A percentile compares a stretch with the other conserved stretches of the same genome.
These are phyloP conservation scores for Drosera capensis DNA, from an alignment of 148 eudicot species.

Conservation along the genomic window DNA sequence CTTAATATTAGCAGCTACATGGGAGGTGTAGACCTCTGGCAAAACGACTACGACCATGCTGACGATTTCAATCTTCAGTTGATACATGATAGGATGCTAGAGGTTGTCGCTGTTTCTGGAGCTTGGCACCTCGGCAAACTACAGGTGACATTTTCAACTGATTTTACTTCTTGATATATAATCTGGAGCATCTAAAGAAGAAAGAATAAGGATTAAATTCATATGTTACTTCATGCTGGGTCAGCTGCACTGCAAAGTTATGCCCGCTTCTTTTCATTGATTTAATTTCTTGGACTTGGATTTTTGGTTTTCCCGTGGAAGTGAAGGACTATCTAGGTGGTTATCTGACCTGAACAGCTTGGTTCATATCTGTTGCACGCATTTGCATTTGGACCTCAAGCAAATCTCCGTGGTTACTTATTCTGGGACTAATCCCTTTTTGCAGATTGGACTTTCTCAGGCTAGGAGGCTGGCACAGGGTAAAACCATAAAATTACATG, in stretches of 20 bases:
- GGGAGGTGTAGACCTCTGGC: constrained; percentile 96
- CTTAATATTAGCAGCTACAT: constrained; percentile 77
- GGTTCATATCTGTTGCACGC: too few relatives aligned
- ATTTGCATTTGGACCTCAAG: neutral
- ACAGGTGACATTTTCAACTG: constrained; percentile 30
- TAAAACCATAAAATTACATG: constrained; percentile 35
- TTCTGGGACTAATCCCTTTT: neutral
- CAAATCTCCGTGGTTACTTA: neutral
- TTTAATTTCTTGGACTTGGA: too few relatives aligned
- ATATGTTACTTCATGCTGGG: too few relatives aligned
- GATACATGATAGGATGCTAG: constrained; percentile 68
- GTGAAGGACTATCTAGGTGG: too few relatives aligned
- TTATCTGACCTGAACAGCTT: too few relatives aligned
- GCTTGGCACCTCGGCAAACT: constrained; percentile 89
- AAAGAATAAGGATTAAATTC: too few relatives aligned
- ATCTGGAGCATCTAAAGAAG: neutral
- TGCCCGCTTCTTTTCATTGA: too few relatives aligned
- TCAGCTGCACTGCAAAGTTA: too few relatives aligned
- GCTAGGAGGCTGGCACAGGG: constrained; percentile 84
- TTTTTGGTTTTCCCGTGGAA: too few relatives aligned
- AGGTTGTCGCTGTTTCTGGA: constrained; percentile 72
- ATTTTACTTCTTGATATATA: neutral
- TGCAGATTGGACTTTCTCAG: constrained; percentile 83
- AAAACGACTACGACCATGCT: constrained; percentile 63
- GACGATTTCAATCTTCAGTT: constrained; percentile 58